Conservation (phyloP, 2,329 filamentous ascomycete species). For the Fusarium nanum region DNA sequence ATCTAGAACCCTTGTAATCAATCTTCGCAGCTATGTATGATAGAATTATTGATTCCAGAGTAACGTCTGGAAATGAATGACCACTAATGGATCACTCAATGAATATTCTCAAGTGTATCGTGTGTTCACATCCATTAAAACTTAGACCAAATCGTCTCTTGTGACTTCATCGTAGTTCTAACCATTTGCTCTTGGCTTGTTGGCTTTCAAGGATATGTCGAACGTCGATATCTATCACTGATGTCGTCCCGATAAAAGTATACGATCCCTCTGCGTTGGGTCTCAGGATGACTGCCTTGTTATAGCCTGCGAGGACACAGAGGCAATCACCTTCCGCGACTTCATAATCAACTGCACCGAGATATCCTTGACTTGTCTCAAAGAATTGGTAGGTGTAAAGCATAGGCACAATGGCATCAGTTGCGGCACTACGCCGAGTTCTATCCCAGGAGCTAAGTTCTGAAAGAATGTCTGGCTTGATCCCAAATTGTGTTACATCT, state of each 20-base stretch:
- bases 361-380: neutral
- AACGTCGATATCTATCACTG: neutral
- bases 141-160: neutral
- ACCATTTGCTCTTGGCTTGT: neutral
- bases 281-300: constrained; percentile 5
- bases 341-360: constrained; percentile 5
- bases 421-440: neutral
- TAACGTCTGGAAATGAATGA: constrained; percentile 29
- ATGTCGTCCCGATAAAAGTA: neutral
- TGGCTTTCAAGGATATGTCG: neutral
- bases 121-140: neutral
- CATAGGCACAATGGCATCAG: neutral
- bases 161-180: neutral
- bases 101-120: neutral
- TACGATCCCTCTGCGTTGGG: neutral
- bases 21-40: constrained; percentile 48
- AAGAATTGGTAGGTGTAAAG: constrained; percentile 2
- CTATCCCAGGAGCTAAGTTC: constrained; percentile 10
- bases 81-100: constrained; percentile 33
- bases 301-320: neutral
- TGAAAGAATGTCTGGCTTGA: neutral
- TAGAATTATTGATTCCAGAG: constrained; percentile 40
- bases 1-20: constrained; percentile 50
- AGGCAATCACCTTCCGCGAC: neutral
- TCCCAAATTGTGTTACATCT: neutral